Evolutionary conservation across 2,329 filamentous ascomycete genomes (phyloP).

Genomic region (Plectosphaerella plurivora): DNA sequence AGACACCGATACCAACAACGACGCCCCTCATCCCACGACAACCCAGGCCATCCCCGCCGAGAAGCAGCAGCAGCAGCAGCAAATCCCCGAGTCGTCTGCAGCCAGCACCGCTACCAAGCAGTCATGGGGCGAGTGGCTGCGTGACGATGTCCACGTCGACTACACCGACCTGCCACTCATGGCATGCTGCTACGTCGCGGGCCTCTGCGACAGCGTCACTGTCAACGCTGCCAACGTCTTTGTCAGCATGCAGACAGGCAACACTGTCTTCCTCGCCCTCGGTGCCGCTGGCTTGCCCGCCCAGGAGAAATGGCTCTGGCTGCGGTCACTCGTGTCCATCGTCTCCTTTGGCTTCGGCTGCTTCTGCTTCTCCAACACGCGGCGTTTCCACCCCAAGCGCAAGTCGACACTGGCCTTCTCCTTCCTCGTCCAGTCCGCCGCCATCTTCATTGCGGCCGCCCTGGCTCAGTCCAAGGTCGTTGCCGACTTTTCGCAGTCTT

Average conservation of each 20-base stretch:
- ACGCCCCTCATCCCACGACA: not conserved
- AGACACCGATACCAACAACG: conserved; percentile 6
- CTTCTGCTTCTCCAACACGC: conserved; percentile 35
- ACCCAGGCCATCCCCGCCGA: not conserved
- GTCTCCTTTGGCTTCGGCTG: conserved; percentile 49
- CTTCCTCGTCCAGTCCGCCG: conserved; percentile 46
- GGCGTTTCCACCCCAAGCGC: conserved; percentile 27
- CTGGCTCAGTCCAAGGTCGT: conserved; percentile 43
- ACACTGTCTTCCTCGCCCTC: conserved; percentile 60
- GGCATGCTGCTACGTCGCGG: conserved; percentile 31
- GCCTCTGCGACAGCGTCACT: conserved; percentile 33
- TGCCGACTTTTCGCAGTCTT: conserved; percentile 31
- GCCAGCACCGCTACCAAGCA: not conserved
- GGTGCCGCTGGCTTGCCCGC: conserved; percentile 48
- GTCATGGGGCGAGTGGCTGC: conserved; percentile 8
- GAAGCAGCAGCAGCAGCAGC: not conserved
- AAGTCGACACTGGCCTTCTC: conserved; percentile 39
- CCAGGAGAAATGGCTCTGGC: conserved; percentile 46
- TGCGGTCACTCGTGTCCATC: conserved; percentile 49
- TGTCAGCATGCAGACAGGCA: conserved; percentile 44
- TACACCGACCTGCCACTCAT: conserved; percentile 31
- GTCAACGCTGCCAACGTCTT: conserved; percentile 34
- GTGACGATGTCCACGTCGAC: conserved; percentile 11
- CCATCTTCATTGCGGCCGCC: conserved; percentile 48
- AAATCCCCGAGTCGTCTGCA: no score